Percentiles rank a stretch among this genome's conserved stretches.
These are phyloP conservation scores for Marasmius sp. DNA, from an alignment of 1,284 basidiomycete species.

Conservation along the genomic window DNA sequence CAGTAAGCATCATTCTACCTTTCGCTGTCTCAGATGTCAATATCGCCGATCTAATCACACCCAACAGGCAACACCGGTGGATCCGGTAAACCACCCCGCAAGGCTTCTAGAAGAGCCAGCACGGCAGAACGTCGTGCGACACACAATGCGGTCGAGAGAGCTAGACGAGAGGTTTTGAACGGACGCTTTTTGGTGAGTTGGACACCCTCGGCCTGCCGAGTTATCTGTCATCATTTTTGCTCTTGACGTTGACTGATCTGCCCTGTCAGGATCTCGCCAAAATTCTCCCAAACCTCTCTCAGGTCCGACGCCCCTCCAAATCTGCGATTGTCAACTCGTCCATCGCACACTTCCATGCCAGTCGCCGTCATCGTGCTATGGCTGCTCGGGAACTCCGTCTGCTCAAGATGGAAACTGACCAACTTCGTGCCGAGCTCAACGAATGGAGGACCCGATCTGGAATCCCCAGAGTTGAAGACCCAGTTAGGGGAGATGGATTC, in stretches of 20 bases:
- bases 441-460: slow-evolving; percentile 81
- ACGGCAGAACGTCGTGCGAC: slow-evolving; percentile 92
- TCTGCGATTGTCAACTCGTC: slow-evolving; percentile 92
- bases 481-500: slow-evolving; percentile 66
- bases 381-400: slow-evolving; percentile 77
- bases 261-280: slow-evolving; percentile 75
- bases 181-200: slow-evolving; percentile 79
- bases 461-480: slow-evolving; percentile 69
- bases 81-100: slow-evolving; percentile 55
- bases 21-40: not conserved
- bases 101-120: slow-evolving; percentile 81
- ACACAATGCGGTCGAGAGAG: slow-evolving; percentile 93
- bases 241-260: slow-evolving; percentile 7
- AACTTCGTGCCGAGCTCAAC: slow-evolving; percentile 81
- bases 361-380: slow-evolving; percentile 75
- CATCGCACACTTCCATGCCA: slow-evolving; percentile 81
- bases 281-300: slow-evolving; percentile 84
- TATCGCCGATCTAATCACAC: not conserved
- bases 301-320: slow-evolving; percentile 90
- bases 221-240: slow-evolving; percentile 4
- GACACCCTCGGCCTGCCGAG: not conserved
- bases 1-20: not conserved
- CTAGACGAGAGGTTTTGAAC: slow-evolving; percentile 88
- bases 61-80: not conserved
- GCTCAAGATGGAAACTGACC: slow-evolving; percentile 76